Base-by-base conservation (phyloP, 306 rosid genomes). In the Comarum palustre region DNA sequence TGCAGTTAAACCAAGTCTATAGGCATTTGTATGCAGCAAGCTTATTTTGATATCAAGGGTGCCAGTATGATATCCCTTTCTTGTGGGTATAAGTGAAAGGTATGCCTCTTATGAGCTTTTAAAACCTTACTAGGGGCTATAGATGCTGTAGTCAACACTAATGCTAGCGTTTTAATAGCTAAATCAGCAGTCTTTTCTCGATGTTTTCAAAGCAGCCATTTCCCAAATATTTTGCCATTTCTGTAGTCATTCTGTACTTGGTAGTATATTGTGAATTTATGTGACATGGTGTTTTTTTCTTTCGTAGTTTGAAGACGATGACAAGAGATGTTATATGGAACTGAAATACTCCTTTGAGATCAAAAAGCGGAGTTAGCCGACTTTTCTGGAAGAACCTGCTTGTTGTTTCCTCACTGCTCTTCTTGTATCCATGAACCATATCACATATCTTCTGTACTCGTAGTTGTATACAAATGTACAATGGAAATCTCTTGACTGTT, bases 221-320 rank as follows among this genome's bases (percentile, higher is more conserved):
- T n/a, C 46, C 42, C 16, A n/a, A 34, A 19, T 32, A 22, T 48
- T 69, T 69, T 61, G n/a, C 13, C 51, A 9, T 34, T 6, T 68
- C 11, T 32, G 47, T 22, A 51, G 62, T 69, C 61, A 69, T 69
- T 69, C 24, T 29, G 8, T 68, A 46, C n/a, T 16, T 39, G 1
- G 19, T 17, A 19, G 46, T 47, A 69, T 6, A 20, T 50, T 32
- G 47, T 36, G 52, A 34, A 50, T 51, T 11, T 46, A 46, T 54
- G 13, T 10, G 55, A 0, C 1, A 17, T 5, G 38, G 38, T 65
- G n/a, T 24, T 15, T 10, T 19, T 67, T 62, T 65, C 27, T 25
- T 11, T 11, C 4, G 38, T 80, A 86, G 90, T 86, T 86, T 24
- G 86, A 84, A 82, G 90, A 86, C 39, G 90, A 86, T 67, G 90